Conservation (phyloP, 2,329 filamentous ascomycete genomes). For the Neopestalotiopsis sp. region DNA sequence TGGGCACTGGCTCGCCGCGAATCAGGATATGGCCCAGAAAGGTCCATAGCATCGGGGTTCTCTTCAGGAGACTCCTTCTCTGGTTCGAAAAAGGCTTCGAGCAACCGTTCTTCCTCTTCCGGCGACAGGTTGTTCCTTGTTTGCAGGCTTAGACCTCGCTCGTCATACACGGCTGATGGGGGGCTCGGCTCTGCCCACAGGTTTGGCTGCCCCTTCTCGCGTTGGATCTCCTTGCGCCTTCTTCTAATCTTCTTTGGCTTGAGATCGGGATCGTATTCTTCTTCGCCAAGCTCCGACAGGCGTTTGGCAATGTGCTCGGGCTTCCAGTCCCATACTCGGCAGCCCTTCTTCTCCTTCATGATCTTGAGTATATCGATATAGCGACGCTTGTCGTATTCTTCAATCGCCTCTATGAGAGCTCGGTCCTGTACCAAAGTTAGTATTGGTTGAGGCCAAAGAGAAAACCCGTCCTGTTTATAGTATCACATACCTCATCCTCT, state of each 20-base stretch:
- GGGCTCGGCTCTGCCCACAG: slow-evolving; percentile 1
- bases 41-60: slow-evolving; percentile 23
- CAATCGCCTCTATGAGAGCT: slow-evolving; percentile 40
- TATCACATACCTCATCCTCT: slow-evolving; percentile 50
- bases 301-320: slow-evolving; percentile 54
- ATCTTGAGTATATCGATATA: slow-evolving; percentile 47
- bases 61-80: slow-evolving; percentile 20
- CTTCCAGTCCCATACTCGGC: slow-evolving; percentile 55
- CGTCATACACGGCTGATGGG: slow-evolving; percentile 13
- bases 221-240: slow-evolving; percentile 8
- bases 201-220: slow-evolving; percentile 14
- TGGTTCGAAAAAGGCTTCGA: slow-evolving; percentile 33
- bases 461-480: neutral
- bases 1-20: slow-evolving; percentile 24
- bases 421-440: slow-evolving; percentile 41
- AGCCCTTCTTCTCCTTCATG: slow-evolving; percentile 57
- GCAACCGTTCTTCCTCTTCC: slow-evolving; percentile 38
- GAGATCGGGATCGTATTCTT: slow-evolving; percentile 47
- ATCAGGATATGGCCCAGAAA: slow-evolving; percentile 23
- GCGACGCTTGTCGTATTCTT: slow-evolving; percentile 46
- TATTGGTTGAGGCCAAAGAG: neutral
- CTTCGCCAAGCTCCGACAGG: slow-evolving; percentile 51
- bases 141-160: slow-evolving; percentile 26
- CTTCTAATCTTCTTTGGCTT: slow-evolving; percentile 38
- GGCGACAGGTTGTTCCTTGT: slow-evolving; percentile 30